Conservation (phyloP, 2,329 filamentous ascomycete species). For the Esteya vermicola region DNA sequence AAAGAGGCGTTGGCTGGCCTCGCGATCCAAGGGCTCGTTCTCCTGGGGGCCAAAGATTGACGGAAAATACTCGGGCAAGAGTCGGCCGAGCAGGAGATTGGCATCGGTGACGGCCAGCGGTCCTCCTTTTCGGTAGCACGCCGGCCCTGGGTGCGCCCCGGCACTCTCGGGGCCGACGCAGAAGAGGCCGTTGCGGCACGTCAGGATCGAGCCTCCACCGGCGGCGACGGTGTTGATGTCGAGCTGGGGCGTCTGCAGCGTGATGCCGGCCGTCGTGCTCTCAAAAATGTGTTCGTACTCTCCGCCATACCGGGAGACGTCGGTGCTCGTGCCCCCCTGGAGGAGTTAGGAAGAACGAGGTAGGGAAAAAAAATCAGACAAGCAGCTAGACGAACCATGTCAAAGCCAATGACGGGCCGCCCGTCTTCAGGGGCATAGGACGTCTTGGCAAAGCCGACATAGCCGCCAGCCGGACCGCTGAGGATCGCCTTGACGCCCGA, state of each 20-base stretch:
- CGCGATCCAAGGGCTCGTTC: constrained; percentile 40
- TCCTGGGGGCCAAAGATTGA: constrained; percentile 55
- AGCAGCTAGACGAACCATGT: not conserved
- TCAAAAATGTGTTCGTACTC: constrained; percentile 56
- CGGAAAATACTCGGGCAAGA: constrained; percentile 44
- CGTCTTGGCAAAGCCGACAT: constrained; percentile 57
- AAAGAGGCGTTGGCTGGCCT: constrained; percentile 45
- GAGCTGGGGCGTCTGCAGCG: constrained; percentile 78
- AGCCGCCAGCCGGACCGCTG: constrained; percentile 31
- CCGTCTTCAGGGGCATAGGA: constrained; percentile 14
- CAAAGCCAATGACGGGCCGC: not conserved
- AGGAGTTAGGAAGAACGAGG: not conserved
- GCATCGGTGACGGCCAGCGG: constrained; percentile 55
- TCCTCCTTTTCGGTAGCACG: constrained; percentile 54
- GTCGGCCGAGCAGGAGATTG: constrained; percentile 47
- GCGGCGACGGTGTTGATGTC: constrained; percentile 93
- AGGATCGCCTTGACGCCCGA: constrained; percentile 33
- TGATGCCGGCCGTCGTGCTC: constrained; percentile 60
- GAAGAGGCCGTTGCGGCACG: constrained; percentile 52
- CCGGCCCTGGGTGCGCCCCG: constrained; percentile 51
- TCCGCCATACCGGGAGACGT: constrained; percentile 20
- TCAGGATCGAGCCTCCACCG: constrained; percentile 56
- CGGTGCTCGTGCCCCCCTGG: constrained; percentile 8
- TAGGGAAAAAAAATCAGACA: too few species aligned
- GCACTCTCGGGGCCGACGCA: constrained; percentile 60